These are phyloP conservation scores for Trichaptum fuscoviolaceum DNA, from an alignment of 768 basidiomycete species.

Conservation along the genomic window DNA sequence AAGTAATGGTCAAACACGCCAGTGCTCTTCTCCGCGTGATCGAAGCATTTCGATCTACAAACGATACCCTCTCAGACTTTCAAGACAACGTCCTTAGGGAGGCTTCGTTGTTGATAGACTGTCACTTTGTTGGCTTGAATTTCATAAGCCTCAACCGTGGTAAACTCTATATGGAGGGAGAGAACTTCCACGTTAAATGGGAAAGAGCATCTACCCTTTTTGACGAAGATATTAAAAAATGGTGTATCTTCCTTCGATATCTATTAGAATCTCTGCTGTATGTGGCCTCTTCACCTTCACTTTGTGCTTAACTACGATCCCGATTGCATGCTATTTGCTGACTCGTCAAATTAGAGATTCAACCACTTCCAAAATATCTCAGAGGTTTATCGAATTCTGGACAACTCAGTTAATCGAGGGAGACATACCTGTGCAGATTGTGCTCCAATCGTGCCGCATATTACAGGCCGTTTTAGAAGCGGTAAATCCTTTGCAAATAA, in stretches of 20 bases:
- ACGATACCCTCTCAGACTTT: not conserved
- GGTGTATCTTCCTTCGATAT: not conserved
- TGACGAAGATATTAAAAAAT: not conserved
- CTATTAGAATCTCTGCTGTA: not conserved
- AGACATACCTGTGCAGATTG: too few species aligned
- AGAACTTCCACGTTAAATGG: not conserved
- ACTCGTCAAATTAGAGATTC: not conserved
- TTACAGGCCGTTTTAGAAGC: too few species aligned
- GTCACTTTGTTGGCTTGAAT: not conserved
- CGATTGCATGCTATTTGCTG: too few species aligned
- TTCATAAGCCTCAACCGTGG: not conserved
- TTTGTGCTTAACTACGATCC: not conserved
- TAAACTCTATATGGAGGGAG: not conserved
- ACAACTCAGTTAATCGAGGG: too few species aligned
- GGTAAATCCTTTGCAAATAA: too few species aligned
- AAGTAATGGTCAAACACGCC: not conserved
- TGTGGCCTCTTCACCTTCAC: not conserved
- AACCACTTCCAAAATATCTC: not conserved
- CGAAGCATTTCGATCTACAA: not conserved
- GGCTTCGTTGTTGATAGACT: not conserved
- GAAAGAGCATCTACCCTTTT: not conserved
- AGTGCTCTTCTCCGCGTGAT: not conserved
- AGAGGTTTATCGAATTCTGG: too few species aligned
- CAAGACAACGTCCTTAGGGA: not conserved
- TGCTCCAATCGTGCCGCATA: too few species aligned